A percentile compares a stretch with the other conserved stretches of the same genome.
Conservation (phyloP, 1,284 basidiomycete species). For the Ceratobasidium sp. region DNA sequence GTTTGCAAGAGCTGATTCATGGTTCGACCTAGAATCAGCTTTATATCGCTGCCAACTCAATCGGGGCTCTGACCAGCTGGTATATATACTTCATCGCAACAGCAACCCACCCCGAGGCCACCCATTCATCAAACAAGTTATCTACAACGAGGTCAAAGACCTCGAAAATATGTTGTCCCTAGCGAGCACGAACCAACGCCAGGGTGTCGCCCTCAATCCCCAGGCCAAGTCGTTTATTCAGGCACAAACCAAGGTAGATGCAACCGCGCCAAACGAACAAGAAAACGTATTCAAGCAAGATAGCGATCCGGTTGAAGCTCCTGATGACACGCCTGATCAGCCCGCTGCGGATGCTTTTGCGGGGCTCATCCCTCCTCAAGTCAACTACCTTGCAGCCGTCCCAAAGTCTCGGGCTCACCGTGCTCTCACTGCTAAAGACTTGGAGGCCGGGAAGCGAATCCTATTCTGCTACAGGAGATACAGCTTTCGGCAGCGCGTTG, state of each 20-base stretch:
- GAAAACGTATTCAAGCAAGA: not conserved
- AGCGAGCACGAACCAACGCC: not conserved
- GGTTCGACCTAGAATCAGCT: constrained; percentile 8
- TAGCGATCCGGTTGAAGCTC: not conserved
- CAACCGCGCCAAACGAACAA: not conserved
- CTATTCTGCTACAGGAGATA: constrained; percentile 33
- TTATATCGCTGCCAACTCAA: constrained; percentile 14
- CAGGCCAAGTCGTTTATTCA: not conserved
- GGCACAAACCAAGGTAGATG: not conserved
- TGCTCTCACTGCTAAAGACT: not conserved
- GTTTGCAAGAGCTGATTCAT: constrained; percentile 9
- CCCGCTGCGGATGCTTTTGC: not conserved
- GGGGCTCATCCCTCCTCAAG: constrained; percentile 15
- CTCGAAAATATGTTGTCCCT: not conserved
- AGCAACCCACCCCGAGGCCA: not conserved
- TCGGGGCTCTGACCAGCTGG: constrained; percentile 23
- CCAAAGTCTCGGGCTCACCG: not conserved
- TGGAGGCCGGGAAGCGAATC: constrained; percentile 7
- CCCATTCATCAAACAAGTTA: not conserved
- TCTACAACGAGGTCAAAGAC: not conserved
- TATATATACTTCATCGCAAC: not conserved
- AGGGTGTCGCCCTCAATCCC: not conserved
- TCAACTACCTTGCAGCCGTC: not conserved
- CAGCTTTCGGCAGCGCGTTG: constrained; percentile 7
- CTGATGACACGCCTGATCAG: not conserved